Evolutionary conservation across 2,329 filamentous ascomycete species (phyloP), one percentile per base, ranked within the genome.

Genomic region (Pyrenochaeta sp.): DNA sequence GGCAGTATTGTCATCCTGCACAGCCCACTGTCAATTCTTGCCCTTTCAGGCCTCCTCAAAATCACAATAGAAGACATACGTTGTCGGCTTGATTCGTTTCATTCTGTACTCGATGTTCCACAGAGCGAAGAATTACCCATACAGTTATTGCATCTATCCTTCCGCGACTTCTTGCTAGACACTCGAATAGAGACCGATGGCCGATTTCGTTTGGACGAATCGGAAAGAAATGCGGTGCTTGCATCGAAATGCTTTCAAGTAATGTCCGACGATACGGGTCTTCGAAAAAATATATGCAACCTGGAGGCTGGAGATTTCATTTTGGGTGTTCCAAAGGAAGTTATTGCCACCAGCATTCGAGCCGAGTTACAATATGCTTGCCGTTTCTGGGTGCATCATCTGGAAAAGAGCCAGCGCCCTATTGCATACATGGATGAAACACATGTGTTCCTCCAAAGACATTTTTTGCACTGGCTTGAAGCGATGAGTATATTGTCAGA

Each of bases 401-500:
- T 58, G 8, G 20, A 51, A 47, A 41, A 58, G 20, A 65, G 50
- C 31, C 35, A 37, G 15, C 6, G 29, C 17, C 9, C 21, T 0
- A 46, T 72, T 9, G 17, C 15, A 21, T 55, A 72, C 36, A 44
- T 48, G 14, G 55, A 62, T 31, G 15, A 53, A 19, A 60, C 65
- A 5, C 48, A 74, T 36, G 1, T 36, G 1, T 78, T 78, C 47
- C 53, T 78, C 4, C 44, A 58, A 9, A 7, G 47, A 10, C 68
- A 76, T 18, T 60, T 77, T 36, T 71, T 77, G 3, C 58, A 77
- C 38, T 78, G 73, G 74, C 55, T 79, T 3, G 74, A 79, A 42
- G 68, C 71, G 21, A 61, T 77, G 2, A 71, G 72, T 31, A 61
- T 75, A 4, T 45, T 72, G 11, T 31, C 39, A 7, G 46, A 53